Percentiles rank a stretch among this genome's conserved stretches.
Conservation (phyloP, 495 filamentous ascomycete species). For the Podospora didyma region DNA sequence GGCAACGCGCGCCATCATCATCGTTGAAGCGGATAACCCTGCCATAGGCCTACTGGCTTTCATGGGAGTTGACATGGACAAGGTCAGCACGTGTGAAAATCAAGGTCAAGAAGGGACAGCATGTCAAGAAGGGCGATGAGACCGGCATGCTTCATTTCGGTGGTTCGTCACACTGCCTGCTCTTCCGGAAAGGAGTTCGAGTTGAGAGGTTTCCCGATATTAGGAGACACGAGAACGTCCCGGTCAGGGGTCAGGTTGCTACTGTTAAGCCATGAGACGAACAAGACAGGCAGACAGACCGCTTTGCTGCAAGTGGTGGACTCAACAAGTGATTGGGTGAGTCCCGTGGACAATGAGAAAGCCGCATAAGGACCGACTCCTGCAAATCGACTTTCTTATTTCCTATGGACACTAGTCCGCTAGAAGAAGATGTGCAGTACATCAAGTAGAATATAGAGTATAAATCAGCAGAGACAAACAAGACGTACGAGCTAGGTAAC, state of each 20-base stretch:
- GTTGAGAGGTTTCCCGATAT: slow-evolving; percentile 46
- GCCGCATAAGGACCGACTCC: too few species aligned
- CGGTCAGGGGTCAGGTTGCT: slow-evolving; percentile 44
- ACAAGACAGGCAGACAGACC: too few species aligned
- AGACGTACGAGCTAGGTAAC: too few species aligned
- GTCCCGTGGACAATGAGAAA: too few species aligned
- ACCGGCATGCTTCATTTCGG: slow-evolving; percentile 75
- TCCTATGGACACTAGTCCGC: too few species aligned
- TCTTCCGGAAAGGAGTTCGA: slow-evolving; percentile 48
- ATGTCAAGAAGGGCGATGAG: slow-evolving; percentile 60
- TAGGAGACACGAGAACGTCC: slow-evolving; percentile 49
- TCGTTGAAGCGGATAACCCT: slow-evolving; percentile 64
- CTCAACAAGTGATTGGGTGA: too few species aligned
- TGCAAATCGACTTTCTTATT: too few species aligned
- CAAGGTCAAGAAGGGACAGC: slow-evolving; percentile 56
- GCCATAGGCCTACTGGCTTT: slow-evolving; percentile 63
- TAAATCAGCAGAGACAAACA: too few species aligned
- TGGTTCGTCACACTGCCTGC: slow-evolving; percentile 59
- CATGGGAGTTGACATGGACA: slow-evolving; percentile 65
- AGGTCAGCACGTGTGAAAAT: slow-evolving; percentile 68
- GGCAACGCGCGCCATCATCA: slow-evolving; percentile 59
- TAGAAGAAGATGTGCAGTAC: too few species aligned
- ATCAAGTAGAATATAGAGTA: too few species aligned
- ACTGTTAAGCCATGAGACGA: slow-evolving; percentile 13
- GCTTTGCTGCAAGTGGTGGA: too few species aligned